phyloP scores from a whole-genome alignment of 495 filamentous ascomycete species.

The Hapsidospora chrysogenum region DNA sequence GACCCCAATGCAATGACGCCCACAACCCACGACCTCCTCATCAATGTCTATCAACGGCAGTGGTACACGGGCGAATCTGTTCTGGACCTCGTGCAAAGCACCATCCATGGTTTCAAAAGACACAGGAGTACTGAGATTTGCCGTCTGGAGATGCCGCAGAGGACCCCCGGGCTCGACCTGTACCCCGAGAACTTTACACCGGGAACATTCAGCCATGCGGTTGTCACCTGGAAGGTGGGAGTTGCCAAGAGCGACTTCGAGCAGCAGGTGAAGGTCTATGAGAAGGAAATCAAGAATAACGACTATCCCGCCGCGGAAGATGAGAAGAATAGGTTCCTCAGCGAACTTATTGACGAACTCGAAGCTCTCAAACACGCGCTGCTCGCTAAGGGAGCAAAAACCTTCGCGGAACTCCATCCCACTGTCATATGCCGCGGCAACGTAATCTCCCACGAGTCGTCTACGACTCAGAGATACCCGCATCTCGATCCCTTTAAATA shows the following conservation, averaged over 20 bases:
- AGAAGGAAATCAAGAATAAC: conserved; percentile 13
- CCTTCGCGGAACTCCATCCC: conserved; percentile 45
- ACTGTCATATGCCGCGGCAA: too few relatives aligned
- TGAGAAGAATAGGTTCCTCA: conserved; percentile 35
- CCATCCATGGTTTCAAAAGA: conserved; percentile 26
- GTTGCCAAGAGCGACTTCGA: conserved; percentile 4
- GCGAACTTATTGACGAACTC: conserved; percentile 28
- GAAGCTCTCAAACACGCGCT: conserved; percentile 35
- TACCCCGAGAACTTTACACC: conserved; percentile 26
- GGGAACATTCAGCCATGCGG: conserved; percentile 37
- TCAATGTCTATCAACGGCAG: conserved; percentile 4
- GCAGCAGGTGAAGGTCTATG: conserved; percentile 9
- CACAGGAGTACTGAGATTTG: conserved; percentile 18
- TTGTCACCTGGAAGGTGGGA: conserved; percentile 19
- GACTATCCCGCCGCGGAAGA: conserved; percentile 14
- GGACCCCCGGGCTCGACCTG: conserved; percentile 12
- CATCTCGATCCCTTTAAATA: conserved; percentile 28
- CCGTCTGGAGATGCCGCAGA: conserved; percentile 1
- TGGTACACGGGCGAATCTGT: conserved; percentile 22
- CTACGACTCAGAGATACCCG: too few relatives aligned
- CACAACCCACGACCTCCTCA: conserved; percentile 14
- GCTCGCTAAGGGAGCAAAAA: conserved; percentile 40
- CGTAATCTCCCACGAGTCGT: too few relatives aligned
- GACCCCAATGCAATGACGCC: conserved; percentile 34
- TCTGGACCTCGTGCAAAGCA: conserved; percentile 36